phyloP scores from a whole-genome alignment of 768 basidiomycete species.

The Tubosaeta brunneosetosa region DNA sequence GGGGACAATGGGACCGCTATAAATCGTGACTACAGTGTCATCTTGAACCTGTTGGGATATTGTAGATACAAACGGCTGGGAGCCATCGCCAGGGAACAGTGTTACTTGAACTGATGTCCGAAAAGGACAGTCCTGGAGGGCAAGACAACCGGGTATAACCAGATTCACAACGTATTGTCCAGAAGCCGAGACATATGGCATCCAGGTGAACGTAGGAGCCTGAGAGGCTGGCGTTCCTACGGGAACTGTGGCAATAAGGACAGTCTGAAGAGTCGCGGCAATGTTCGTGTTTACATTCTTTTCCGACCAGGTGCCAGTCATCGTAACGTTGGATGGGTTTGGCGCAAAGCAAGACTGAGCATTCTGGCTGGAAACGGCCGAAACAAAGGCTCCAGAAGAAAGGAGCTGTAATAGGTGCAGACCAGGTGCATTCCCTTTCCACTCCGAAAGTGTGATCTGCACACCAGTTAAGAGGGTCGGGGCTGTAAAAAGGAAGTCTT shows the following conservation, averaged over 20 bases:
- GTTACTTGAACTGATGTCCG: constrained; percentile 82
- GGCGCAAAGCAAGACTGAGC: constrained; percentile 73
- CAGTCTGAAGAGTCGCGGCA: constrained; percentile 71
- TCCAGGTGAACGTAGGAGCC: constrained; percentile 83
- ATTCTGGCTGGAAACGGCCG: constrained; percentile 60
- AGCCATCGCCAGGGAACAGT: constrained; percentile 71
- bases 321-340: constrained; percentile 60
- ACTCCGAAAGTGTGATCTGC: constrained; percentile 74
- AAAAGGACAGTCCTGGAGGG: constrained; percentile 71
- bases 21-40: constrained; percentile 62
- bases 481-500: constrained; percentile 84
- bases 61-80: constrained; percentile 60
- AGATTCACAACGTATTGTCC: constrained; percentile 84
- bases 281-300: constrained; percentile 66
- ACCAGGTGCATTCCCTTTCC: constrained; percentile 72
- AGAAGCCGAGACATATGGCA: constrained; percentile 86
- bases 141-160: constrained; percentile 80
- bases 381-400: constrained; percentile 87
- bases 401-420: constrained; percentile 90
- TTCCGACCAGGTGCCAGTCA: constrained; percentile 66
- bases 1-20: constrained; percentile 80
- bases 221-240: constrained; percentile 57
- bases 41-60: constrained; percentile 67
- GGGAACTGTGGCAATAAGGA: constrained; percentile 62
- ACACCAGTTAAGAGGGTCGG: constrained; percentile 78